Percentiles rank a stretch among this genome's conserved stretches.
Conservation (phyloP, 192 early-diverging fungal genomes). For the Thoreauomyces humboldtii region DNA sequence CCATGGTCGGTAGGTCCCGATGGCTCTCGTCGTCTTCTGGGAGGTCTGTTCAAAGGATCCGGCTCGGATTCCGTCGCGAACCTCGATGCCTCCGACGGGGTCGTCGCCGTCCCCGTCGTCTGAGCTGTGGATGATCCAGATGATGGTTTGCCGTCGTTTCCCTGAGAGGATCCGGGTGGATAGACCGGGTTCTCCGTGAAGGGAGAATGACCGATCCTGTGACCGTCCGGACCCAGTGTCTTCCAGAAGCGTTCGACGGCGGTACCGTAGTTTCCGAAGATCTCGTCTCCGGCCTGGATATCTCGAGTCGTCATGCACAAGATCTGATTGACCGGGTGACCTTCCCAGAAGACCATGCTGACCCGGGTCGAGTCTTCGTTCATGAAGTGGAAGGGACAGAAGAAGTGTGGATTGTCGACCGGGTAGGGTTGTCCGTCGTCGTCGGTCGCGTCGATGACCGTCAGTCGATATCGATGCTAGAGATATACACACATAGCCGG, state of each 20-base stretch:
- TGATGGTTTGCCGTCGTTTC: too few species aligned
- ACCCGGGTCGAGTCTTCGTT: slow-evolving; percentile 67
- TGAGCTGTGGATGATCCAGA: too few species aligned
- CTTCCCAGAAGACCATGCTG: slow-evolving; percentile 78
- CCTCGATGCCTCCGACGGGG: too few species aligned
- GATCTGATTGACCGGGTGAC: slow-evolving; percentile 80
- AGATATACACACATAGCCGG: too few species aligned
- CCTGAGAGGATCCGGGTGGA: too few species aligned
- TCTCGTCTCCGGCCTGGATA: slow-evolving; percentile 73
- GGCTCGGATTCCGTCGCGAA: too few species aligned
- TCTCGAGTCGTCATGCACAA: slow-evolving; percentile 72
- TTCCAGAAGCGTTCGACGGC: slow-evolving; percentile 80
- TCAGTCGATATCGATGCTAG: slow-evolving; percentile 70
- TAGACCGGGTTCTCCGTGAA: too few species aligned
- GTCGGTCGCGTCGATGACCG: slow-evolving; percentile 88
- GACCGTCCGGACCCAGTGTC: too few species aligned
- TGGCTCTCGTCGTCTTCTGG: too few species aligned
- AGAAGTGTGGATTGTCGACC: slow-evolving; percentile 48
- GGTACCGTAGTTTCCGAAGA: slow-evolving; percentile 83
- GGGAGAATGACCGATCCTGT: background rate
- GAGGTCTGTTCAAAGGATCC: too few species aligned
- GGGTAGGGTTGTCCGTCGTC: slow-evolving; percentile 69
- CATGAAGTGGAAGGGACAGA: slow-evolving; percentile 92
- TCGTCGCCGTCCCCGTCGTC: too few species aligned
- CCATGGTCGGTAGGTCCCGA: too few species aligned